Percentiles rank a stretch among this genome's conserved stretches.
Conservation (phyloP, 768 basidiomycete genomes). For the Boletus huronensis region DNA sequence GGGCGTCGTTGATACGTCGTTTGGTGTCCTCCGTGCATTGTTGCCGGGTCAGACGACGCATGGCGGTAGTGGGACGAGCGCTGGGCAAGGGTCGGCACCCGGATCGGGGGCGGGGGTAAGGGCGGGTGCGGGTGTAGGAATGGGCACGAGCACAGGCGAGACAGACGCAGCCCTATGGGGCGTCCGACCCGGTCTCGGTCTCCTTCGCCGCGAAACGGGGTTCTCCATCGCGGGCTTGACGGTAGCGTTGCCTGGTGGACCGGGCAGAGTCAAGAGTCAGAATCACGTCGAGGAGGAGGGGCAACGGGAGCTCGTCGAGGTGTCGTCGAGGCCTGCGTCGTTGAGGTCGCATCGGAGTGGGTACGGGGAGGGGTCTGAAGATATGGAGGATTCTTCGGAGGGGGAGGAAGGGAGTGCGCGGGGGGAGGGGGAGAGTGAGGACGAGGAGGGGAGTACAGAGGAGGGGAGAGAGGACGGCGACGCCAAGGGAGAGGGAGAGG, state of each 20-base stretch:
- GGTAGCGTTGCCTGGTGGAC: conserved; percentile 51
- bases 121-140: too few species aligned
- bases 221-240: conserved; percentile 82
- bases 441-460: conserved; percentile 23
- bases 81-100: conserved; percentile 12
- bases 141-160: background rate
- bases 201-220: conserved; percentile 69
- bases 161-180: conserved; percentile 20
- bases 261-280: conserved; percentile 8
- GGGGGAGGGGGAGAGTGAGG: conserved; percentile 12
- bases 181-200: conserved; percentile 54
- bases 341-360: conserved; percentile 31
- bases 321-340: conserved; percentile 48
- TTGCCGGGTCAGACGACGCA: conserved; percentile 44
- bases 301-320: conserved; percentile 53
- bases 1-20: conserved; percentile 88
- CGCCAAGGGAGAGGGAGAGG: conserved; percentile 22
- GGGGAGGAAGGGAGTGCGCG: background rate
- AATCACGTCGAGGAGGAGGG: conserved; percentile 34
- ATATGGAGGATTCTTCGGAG: conserved; percentile 7
- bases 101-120: background rate
- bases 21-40: conserved; percentile 79
- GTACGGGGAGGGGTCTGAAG: conserved; percentile 18
- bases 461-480: conserved; percentile 27
- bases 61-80: conserved; percentile 5